Base-by-base conservation (phyloP, 2,329 filamentous ascomycete species). In the Botrytis galanthina region DNA sequence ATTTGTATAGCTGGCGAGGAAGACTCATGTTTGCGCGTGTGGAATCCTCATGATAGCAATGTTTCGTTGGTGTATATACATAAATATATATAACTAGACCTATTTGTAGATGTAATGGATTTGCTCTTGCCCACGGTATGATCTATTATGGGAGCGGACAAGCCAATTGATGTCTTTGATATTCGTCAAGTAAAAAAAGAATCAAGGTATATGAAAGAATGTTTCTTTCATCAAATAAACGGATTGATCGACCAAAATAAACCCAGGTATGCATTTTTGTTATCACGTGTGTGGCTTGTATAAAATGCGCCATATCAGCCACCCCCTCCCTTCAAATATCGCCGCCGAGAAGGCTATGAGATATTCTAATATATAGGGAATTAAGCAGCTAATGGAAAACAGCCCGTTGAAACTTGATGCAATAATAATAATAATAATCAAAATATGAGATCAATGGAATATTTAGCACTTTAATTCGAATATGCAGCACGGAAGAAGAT, bases 341-440 rank as follows among this genome's bases (percentile, higher is more conserved):
- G 3, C n/a, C 14, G 12, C 14, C n/a, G 12, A 57, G 14, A 29
- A 18, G n/a, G n/a, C 51, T n/a, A 57, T 29, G 6, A 57, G 16
- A 57, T 18, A 29, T 57, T 29, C 0, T 16, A 51, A 51, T n/a
- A 14, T n/a, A 12, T 29, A 29, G 6, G 6, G 14, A 57, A 16
- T 57, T 3, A 18, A 16, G n/a, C n/a, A 18, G n/a, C 14, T 8
- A 8, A 29, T 3, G 29, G 51, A 16, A 29, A 29, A 29, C 14
- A 29, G 16, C 6, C 1, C 14, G 8, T n/a, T 29, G 4, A 18
- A 18, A 0, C 18, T 1, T 18, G 1, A 29, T 29, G 26, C 8
- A 7, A 29, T 18, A 0, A 9, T 29, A 14, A 57, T 18, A 7
- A 29, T 18, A 0, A 9, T 29, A 14, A 57, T 18, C 3, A 8